Evolutionary conservation across 2,329 filamentous ascomycete genomes (phyloP), one percentile per base, ranked within the genome.

Genomic region (Neonectria coccinea): DNA sequence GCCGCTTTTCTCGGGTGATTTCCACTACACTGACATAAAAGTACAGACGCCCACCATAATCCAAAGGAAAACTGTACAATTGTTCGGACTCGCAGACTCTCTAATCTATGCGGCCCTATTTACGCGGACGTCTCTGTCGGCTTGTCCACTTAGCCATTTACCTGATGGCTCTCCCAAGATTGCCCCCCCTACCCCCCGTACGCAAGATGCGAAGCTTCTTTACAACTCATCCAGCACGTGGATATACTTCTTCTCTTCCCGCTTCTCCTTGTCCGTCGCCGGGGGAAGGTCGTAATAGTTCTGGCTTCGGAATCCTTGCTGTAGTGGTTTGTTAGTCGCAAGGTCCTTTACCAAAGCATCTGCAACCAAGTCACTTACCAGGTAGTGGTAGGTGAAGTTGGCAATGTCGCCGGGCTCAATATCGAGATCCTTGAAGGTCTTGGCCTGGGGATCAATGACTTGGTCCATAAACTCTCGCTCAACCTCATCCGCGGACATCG

Each of bases 401-500:
- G 88, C 90, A 74, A 98, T 88, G 68, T 98, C 94, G 51, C 89
- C 92, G 31, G 95, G 93, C 81, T 94, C 91, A 69, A 99, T 97
- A 66, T 89, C 92, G 51, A 99, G 86, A 77, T 98, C 94, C 81
- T 92, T 92, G 83, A 98, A 97, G 2, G 96, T 98, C 88, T 97
- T 98, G 70, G 96, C 96, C 36, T 85, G 89, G 64, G 89, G 89
- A 79, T 99, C 96, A 76, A 99, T 97, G 72, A 88, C 84, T 80
- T 99, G 96, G 80, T 99, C 92, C 74, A 97, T 88, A 80, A 95
- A 97, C 80, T 99, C 94, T 67, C 92, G 87, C 84, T 97, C 94
- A 12, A 99, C 86, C 79, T 97, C 89, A 75, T 98, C 94, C 42
- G 89, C 88, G 36, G 92, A 94, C 67, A 91, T 84, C 51, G 92